A percentile compares a stretch with the other conserved stretches of the same genome.
phyloP scores from a whole-genome alignment of 2,329 filamentous ascomycete genomes.

The Neocucurbitaria cava region DNA sequence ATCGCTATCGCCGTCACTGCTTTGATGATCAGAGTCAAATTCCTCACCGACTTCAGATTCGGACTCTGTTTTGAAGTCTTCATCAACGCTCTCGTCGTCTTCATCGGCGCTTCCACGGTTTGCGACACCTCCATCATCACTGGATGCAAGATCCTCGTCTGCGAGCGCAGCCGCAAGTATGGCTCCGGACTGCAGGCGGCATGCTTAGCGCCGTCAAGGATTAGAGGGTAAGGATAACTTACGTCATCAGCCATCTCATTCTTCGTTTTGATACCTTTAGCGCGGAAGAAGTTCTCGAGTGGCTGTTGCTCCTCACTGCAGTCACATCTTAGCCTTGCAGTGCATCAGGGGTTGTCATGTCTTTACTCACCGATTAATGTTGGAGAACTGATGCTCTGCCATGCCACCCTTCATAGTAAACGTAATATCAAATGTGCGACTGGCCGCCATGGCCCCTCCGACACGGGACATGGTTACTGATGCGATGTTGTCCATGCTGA shows the following conservation, averaged over 20 bases:
- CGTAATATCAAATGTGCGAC: conserved; percentile 96
- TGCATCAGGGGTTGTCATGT: neutral
- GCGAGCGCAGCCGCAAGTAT: conserved; percentile 81
- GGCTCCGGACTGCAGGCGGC: conserved; percentile 55
- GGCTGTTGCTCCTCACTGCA: conserved; percentile 86
- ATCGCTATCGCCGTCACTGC: conserved; percentile 74
- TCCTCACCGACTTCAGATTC: conserved; percentile 97
- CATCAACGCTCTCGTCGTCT: conserved; percentile 92
- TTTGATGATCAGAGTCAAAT: conserved; percentile 90
- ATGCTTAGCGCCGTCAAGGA: conserved; percentile 29
- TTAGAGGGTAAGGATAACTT: conserved; percentile 49
- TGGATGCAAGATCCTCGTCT: conserved; percentile 81
- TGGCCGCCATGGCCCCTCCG: conserved; percentile 88
- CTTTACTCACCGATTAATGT: conserved; percentile 80
- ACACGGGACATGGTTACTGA: conserved; percentile 96
- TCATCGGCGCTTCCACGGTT: conserved; percentile 94
- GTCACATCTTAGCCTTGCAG: conserved; percentile 31
- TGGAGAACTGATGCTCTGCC: conserved; percentile 94
- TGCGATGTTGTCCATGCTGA: conserved; percentile 90
- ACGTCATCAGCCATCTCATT: conserved; percentile 98
- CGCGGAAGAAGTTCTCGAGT: conserved; percentile 96
- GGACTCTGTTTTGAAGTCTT: conserved; percentile 91
- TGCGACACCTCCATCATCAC: conserved; percentile 74
- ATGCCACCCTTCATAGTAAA: conserved; percentile 87
- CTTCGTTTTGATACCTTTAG: conserved; percentile 93